Evolutionary conservation across 2,329 filamentous ascomycete species (phyloP), one percentile per base, ranked within the genome.

Genomic region (Chaetothyriales sp.): DNA sequence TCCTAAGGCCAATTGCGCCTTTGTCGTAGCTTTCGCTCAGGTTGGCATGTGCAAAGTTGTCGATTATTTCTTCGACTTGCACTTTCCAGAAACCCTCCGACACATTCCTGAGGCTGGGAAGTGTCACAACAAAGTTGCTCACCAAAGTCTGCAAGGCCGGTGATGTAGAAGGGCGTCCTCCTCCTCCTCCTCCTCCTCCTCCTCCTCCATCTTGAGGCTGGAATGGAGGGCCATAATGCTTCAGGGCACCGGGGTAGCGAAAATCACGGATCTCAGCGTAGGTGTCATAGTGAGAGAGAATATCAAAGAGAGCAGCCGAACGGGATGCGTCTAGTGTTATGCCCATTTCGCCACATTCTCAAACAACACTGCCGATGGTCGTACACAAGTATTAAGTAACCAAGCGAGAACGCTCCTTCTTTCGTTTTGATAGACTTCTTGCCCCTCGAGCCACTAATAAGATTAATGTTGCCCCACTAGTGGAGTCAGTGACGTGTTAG

Each of bases 11-110:
- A 57, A 90, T 67, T 0, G 79, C 73, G 12, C 83, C 84, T 65
- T 87, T 87, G 64, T 90, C 85, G 61, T 88, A 90, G 63, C 83
- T 87, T 64, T 90, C 85, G 1, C 83, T 87, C 28, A 90, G 69
- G 48, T 86, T 79, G 1, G 79, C 83, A 28, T 80, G 74, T 7
- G 75, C 80, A 49, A 90, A 69, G 59, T 78, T 73, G 58, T 70
- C 67, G 58, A 86, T 69, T 15, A 86, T 64, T 1, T 73, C 73
- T 57, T 78, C 74, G 20, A 83, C 70, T 44, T 77, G 73, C n/a
- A 73, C 69, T 32, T 71, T 72, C 81, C 82, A 87, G 64, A 84
- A 86, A 2, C 77, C 76, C 1, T 69, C 62, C 0, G 78, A 73
- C 2, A 90, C 70, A 53, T 80, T 76, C 48, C 73, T 73, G 42